Evolutionary conservation across 1,139 yeast genomes (phyloP), one percentile per base, ranked within the genome.

Genomic region (Komagataea norvegica): DNA sequence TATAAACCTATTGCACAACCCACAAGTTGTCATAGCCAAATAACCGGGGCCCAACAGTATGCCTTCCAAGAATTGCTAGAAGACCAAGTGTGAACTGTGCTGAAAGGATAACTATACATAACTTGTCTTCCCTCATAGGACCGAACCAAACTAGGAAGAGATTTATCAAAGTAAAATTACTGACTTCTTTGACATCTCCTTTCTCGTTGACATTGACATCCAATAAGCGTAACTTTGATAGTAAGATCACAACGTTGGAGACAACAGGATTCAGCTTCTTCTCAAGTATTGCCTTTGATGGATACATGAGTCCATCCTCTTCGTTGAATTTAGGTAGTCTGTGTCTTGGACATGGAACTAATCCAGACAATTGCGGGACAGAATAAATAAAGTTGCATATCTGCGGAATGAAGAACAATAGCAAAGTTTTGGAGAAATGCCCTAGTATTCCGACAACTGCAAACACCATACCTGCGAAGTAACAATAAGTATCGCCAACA

Each of bases 401-500:
- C 61, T 91, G 98, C 1, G 97, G 97, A 25, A 86, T 65, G 57
- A 91, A 82, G 57, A 91, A 82, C 26, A 89, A 63, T 59, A 91
- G 66, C 50, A 91, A 68, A 0, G 99, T 91, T 62, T 91, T 91
- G 33, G 96, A 86, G 59, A 89, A 93, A 64, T 91, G 99, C 2
- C 97, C 97, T 43, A 87, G 72, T 30, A 91, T 93, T 3, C 97
- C 97, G 20, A 87, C 95, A 26, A 89, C 93, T 0, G 97, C 98
- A 62, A 91, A 89, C 1, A 91, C 95, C 98, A 91, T 91, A 4
- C 99, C 99, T 23, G 96, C 87, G 60, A 91, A 88, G 62, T 93
- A 91, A 62, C 99, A 91, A 65, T 84, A 93, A 0, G 98, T 91
- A 57, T 91, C 99, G 18, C 99, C 99, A 4, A 93, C 99, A 65